Evolutionary conservation across 352 stramenopile species (phyloP).

Genomic region (Phytophthora fragariaefolia): DNA sequence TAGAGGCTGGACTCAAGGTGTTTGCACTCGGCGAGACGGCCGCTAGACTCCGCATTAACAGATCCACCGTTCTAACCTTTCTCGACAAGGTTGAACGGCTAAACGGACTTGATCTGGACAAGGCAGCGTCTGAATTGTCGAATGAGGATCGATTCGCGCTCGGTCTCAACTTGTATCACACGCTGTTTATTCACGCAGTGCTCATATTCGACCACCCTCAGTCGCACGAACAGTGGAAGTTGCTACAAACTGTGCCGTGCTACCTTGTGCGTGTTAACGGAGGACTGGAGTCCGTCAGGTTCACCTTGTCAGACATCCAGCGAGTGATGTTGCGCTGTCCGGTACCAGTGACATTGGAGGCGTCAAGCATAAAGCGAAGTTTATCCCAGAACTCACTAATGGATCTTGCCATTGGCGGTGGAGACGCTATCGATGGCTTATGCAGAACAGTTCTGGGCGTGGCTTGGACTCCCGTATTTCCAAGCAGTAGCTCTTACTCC

Average conservation of each 20-base stretch:
- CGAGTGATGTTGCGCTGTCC: constrained; percentile 77
- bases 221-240: constrained; percentile 81
- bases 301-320: constrained; percentile 89
- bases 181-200: constrained; percentile 84
- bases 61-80: constrained; percentile 45
- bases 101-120: constrained; percentile 45
- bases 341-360: constrained; percentile 40
- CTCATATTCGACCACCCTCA: constrained; percentile 49
- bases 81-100: constrained; percentile 60
- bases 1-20: constrained; percentile 40
- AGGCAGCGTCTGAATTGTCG: constrained; percentile 17
- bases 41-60: constrained; percentile 21
- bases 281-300: constrained; percentile 31
- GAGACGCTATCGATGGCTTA: constrained; percentile 35
- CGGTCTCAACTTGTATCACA: constrained; percentile 92
- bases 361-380: constrained; percentile 28
- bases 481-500: constrained; percentile 49
- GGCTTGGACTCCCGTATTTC: constrained; percentile 34
- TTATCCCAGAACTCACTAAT: constrained; percentile 36
- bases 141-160: constrained; percentile 63
- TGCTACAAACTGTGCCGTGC: constrained; percentile 59
- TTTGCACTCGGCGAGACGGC: constrained; percentile 35
- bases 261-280: constrained; percentile 41
- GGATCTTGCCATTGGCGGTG: constrained; percentile 38
- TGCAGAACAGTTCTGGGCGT: constrained; percentile 29